phyloP scores from a whole-genome alignment of 495 filamentous ascomycete species.

The Penicillium malachiteum region DNA sequence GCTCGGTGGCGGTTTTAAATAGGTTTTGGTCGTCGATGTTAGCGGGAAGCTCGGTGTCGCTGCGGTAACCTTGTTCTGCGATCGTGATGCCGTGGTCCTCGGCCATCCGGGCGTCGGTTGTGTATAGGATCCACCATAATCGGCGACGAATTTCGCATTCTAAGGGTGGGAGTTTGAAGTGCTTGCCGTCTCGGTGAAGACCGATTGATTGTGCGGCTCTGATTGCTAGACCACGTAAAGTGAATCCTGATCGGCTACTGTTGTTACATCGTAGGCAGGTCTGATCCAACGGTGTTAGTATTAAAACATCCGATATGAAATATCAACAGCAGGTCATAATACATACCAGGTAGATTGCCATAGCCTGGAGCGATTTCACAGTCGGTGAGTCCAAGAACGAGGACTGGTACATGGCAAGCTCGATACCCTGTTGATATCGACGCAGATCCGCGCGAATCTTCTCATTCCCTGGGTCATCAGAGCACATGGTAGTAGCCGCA shows the following conservation, averaged over 20 bases:
- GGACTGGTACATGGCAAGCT: conserved; percentile 26
- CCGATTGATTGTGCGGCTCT: conserved; percentile 52
- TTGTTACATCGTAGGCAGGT: conserved; percentile 43
- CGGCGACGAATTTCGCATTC: conserved; percentile 45
- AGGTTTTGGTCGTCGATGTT: conserved; percentile 33
- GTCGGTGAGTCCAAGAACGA: conserved; percentile 36
- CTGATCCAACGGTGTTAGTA: conserved; percentile 20
- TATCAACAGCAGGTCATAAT: neutral
- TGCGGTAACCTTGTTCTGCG: conserved; percentile 19
- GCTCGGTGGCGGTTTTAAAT: neutral
- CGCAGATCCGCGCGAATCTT: conserved; percentile 26
- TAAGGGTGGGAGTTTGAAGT: conserved; percentile 37
- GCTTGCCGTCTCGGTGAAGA: conserved; percentile 44
- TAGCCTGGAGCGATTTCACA: conserved; percentile 34
- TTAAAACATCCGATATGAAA: neutral
- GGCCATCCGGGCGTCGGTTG: conserved; percentile 32
- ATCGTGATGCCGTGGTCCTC: conserved; percentile 39
- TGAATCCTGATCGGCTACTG: conserved; percentile 44
- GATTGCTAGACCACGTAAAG: conserved; percentile 44
- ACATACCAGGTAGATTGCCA: conserved; percentile 35
- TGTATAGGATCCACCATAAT: conserved; percentile 42
- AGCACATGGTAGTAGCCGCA: conserved; percentile 33
- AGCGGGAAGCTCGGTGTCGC: conserved; percentile 26
- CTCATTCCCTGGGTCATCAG: conserved; percentile 28
- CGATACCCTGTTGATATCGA: conserved; percentile 33